phyloP scores from a whole-genome alignment of 1,284 basidiomycete species.

The Puccinia polysora region DNA sequence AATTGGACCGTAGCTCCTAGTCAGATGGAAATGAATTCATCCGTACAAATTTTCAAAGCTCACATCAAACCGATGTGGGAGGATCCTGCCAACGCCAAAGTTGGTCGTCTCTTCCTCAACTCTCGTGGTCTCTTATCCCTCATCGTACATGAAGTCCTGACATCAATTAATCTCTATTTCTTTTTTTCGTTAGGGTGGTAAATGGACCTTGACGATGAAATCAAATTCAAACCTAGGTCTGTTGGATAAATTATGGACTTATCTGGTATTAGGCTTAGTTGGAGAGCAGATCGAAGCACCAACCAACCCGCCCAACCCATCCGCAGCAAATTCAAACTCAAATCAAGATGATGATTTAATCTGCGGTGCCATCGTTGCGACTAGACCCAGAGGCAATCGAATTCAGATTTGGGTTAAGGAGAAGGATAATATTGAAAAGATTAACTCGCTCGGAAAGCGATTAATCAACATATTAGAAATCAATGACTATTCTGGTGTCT shows the following conservation, averaged over 20 bases:
- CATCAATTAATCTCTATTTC: neutral
- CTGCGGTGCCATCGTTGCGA: constrained; percentile 64
- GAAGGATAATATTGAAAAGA: constrained; percentile 73
- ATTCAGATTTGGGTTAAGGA: constrained; percentile 82
- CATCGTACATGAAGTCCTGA: neutral
- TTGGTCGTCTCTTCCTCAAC: constrained; percentile 38
- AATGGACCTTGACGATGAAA: constrained; percentile 90
- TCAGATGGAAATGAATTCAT: constrained; percentile 75
- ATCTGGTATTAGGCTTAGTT: constrained; percentile 82
- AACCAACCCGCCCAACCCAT: neutral
- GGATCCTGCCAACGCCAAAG: constrained; percentile 76
- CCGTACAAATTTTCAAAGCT: constrained; percentile 89
- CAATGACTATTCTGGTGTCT: constrained; percentile 57
- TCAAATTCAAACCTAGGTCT: constrained; percentile 63
- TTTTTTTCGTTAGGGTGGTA: constrained; percentile 61
- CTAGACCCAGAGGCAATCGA: constrained; percentile 77
- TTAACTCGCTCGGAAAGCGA: constrained; percentile 76
- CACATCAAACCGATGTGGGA: constrained; percentile 91
- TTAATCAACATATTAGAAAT: constrained; percentile 74
- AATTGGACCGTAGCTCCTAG: constrained; percentile 90
- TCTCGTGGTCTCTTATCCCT: neutral
- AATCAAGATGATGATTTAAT: constrained; percentile 14
- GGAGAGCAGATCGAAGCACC: constrained; percentile 73
- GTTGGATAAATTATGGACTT: constrained; percentile 82
- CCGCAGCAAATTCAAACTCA: neutral